These are phyloP conservation scores for Pleurotus djamor DNA, from an alignment of 768 basidiomycete species.

Conservation along the genomic window DNA sequence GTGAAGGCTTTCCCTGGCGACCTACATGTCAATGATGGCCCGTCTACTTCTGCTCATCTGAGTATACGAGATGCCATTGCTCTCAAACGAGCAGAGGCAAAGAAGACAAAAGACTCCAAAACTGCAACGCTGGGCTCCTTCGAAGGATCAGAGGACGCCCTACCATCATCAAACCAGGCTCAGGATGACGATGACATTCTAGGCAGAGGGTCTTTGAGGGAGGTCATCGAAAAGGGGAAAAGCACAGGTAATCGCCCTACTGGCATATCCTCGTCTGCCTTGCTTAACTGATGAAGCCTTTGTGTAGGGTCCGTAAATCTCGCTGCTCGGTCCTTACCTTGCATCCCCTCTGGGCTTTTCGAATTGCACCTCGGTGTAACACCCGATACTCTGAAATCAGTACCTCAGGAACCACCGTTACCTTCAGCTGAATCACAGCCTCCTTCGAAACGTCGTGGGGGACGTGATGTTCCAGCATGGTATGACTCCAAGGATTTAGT, in stretches of 20 bases:
- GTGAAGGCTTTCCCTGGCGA: background rate
- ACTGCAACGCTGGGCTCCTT: conserved; percentile 30
- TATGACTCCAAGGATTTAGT: conserved; percentile 81
- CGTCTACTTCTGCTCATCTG: conserved; percentile 25
- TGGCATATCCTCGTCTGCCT: conserved; percentile 19
- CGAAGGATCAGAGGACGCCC: conserved; percentile 46
- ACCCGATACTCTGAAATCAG: conserved; percentile 62
- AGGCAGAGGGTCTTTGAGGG: conserved; percentile 62
- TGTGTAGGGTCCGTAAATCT: conserved; percentile 69
- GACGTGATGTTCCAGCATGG: conserved; percentile 60
- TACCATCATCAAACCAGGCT: conserved; percentile 28
- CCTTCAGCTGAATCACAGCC: conserved; percentile 31
- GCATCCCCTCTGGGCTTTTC: conserved; percentile 76
- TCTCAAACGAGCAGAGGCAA: conserved; percentile 73
- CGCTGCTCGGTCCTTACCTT: conserved; percentile 67
- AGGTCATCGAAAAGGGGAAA: conserved; percentile 75
- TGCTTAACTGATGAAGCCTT: conserved; percentile 43
- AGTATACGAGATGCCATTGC: conserved; percentile 81
- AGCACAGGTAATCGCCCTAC: conserved; percentile 60
- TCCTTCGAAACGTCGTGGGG: conserved; percentile 32
- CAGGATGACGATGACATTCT: conserved; percentile 44
- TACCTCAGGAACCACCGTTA: conserved; percentile 57
- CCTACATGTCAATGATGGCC: conserved; percentile 10
- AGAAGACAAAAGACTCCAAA: conserved; percentile 35
- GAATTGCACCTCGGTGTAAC: conserved; percentile 78